phyloP scores from a whole-genome alignment of 2,329 filamentous ascomycete species.

The Botrytis fabae region DNA sequence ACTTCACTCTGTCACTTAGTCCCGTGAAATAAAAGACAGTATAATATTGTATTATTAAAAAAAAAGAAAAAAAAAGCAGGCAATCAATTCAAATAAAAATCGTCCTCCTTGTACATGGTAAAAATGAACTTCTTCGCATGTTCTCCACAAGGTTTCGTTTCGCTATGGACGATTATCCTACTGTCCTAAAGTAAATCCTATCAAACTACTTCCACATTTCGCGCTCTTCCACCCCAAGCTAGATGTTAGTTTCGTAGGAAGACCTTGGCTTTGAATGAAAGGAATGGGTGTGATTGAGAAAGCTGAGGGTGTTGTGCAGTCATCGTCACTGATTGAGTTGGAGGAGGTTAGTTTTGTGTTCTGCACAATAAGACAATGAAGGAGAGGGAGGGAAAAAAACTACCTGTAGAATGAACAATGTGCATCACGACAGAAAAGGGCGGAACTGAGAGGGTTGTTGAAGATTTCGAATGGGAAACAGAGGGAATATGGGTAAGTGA shows the following conservation, averaged over 20 bases:
- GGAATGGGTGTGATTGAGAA: background rate
- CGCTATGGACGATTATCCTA: no score
- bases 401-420: constrained; percentile 8
- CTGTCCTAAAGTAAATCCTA: background rate
- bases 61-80: no score
- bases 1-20: no score
- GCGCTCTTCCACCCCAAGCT: background rate
- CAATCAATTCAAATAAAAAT: no score
- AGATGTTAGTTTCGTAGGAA: background rate
- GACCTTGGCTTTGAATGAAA: background rate
- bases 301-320: background rate
- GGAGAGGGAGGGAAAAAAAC: background rate
- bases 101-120: no score
- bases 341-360: background rate
- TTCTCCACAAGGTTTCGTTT: no score
- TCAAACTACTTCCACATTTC: background rate
- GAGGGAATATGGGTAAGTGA: background rate
- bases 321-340: background rate
- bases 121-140: no score
- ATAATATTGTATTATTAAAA: no score
- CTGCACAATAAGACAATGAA: fast-evolving
- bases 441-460: background rate
- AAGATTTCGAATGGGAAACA: constrained; percentile 7
- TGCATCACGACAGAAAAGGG: background rate
- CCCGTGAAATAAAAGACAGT: no score